Conservation (phyloP, 805 yeast species). For the Candida succiphila region DNA sequence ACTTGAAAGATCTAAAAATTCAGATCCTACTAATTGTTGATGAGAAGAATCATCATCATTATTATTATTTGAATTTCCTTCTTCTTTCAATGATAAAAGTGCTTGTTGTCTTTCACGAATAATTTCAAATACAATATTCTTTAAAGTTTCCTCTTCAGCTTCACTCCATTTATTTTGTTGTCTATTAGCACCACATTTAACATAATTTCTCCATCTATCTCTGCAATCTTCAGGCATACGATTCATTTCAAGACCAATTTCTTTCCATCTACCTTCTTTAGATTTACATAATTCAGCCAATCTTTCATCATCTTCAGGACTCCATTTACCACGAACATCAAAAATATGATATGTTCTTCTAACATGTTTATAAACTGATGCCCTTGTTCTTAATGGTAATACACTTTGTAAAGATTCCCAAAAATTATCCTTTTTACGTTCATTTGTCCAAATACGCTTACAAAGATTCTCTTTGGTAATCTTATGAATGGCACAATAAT, state of each 20-base stretch:
- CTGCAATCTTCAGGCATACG: conserved; percentile 98
- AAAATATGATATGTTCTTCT: conserved; percentile 84
- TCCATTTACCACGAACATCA: conserved; percentile 86
- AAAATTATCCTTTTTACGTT: conserved; percentile 76
- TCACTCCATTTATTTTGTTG: conserved; percentile 71
- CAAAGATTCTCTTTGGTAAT: conserved; percentile 64
- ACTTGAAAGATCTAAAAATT: conserved; percentile 14
- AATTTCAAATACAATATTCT: conserved; percentile 42
- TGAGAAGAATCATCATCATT: conserved; percentile 1
- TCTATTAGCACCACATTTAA: conserved; percentile 79
- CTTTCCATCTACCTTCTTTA: conserved; percentile 81
- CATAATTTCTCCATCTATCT: conserved; percentile 92
- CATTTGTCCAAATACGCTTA: conserved; percentile 79
- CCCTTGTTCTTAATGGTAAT: conserved; percentile 76
- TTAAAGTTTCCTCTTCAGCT: conserved; percentile 59
- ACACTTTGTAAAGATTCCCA: conserved; percentile 81
- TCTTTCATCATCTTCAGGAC: conserved; percentile 64
- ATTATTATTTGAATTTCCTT: conserved; percentile 4
- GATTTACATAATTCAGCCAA: conserved; percentile 54
- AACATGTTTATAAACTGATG: conserved; percentile 88
- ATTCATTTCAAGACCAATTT: conserved; percentile 67
- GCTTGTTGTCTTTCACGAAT: conserved; percentile 25
- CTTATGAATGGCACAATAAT: conserved; percentile 55
- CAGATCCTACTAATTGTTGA: conserved; percentile 6
- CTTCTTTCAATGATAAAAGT: conserved; percentile 1